Conservation (phyloP, 768 basidiomycete species). For the Amanita exitialis region DNA sequence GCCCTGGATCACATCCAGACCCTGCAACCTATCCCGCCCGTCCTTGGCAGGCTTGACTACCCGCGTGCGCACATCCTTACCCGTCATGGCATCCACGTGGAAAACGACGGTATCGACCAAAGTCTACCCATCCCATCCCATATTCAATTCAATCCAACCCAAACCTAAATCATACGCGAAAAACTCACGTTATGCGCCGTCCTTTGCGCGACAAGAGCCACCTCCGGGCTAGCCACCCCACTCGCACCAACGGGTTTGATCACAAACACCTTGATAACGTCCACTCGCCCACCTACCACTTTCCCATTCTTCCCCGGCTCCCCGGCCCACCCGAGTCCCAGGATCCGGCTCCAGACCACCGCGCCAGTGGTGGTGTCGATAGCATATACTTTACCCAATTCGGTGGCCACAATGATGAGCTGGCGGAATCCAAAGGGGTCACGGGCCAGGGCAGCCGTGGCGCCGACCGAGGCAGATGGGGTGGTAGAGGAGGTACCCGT, state of each 20-base stretch:
- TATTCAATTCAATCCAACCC: slow-evolving; percentile 1
- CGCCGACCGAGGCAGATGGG: slow-evolving; percentile 13
- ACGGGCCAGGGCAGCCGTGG: slow-evolving; percentile 30
- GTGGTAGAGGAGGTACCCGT: slow-evolving; percentile 53
- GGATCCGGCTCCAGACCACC: slow-evolving; percentile 69
- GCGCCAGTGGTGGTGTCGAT: slow-evolving; percentile 73
- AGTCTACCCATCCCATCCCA: slow-evolving; percentile 26
- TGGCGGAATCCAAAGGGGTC: slow-evolving; percentile 87
- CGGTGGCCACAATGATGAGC: slow-evolving; percentile 63
- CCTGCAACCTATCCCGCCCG: slow-evolving; percentile 32
- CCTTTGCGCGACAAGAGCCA: slow-evolving; percentile 54
- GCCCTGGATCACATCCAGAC: slow-evolving; percentile 51
- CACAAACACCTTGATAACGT: slow-evolving; percentile 54
- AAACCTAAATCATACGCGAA: neutral
- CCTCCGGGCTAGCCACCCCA: slow-evolving; percentile 28
- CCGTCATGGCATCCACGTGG: slow-evolving; percentile 72
- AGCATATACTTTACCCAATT: slow-evolving; percentile 68
- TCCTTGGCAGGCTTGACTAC: neutral
- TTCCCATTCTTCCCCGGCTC: neutral
- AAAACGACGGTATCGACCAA: slow-evolving; percentile 66
- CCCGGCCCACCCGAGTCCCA: slow-evolving; percentile 64
- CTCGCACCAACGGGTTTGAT: slow-evolving; percentile 36
- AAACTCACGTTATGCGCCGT: slow-evolving; percentile 48
- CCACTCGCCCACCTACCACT: slow-evolving; percentile 38
- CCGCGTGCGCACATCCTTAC: slow-evolving; percentile 33